Evolutionary conservation across 495 filamentous ascomycete species (phyloP).

Genomic region (Schizothecium vesticola): DNA sequence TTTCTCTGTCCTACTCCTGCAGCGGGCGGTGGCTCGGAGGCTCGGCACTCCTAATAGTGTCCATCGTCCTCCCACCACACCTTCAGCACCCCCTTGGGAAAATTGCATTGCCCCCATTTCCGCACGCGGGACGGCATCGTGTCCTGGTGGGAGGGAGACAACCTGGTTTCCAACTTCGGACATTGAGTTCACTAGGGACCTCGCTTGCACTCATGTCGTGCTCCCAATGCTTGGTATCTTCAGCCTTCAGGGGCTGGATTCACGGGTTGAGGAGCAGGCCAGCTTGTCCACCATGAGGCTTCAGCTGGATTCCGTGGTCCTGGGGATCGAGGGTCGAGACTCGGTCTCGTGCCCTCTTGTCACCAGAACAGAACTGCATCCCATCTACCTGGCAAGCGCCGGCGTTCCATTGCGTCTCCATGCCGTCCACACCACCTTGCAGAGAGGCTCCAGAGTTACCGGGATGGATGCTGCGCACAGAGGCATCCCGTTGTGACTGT

Average conservation of each 20-base stretch:
- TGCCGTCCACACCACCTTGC: background rate
- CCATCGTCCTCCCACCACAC: background rate
- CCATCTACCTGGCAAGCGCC: background rate
- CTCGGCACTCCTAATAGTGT: background rate
- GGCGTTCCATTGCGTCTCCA: conserved; percentile 8
- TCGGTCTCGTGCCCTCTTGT: background rate
- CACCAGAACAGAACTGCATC: background rate
- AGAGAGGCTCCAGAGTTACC: background rate
- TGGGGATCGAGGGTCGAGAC: background rate
- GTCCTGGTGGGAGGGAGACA: background rate
- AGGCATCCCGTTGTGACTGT: conserved; percentile 4
- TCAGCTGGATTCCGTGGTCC: background rate
- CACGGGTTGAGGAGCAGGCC: background rate
- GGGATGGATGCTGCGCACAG: background rate
- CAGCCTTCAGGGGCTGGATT: background rate
- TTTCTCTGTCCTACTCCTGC: background rate
- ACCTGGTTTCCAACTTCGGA: background rate
- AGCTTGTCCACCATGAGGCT: background rate
- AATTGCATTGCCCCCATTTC: background rate
- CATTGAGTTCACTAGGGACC: background rate
- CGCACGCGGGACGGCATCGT: background rate
- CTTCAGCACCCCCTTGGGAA: background rate
- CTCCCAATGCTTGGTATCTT: background rate
- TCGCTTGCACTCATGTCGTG: background rate
- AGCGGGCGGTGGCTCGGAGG: background rate